Base-by-base conservation (phyloP, 2,329 filamentous ascomycete genomes). In the Diplodia mutila region DNA sequence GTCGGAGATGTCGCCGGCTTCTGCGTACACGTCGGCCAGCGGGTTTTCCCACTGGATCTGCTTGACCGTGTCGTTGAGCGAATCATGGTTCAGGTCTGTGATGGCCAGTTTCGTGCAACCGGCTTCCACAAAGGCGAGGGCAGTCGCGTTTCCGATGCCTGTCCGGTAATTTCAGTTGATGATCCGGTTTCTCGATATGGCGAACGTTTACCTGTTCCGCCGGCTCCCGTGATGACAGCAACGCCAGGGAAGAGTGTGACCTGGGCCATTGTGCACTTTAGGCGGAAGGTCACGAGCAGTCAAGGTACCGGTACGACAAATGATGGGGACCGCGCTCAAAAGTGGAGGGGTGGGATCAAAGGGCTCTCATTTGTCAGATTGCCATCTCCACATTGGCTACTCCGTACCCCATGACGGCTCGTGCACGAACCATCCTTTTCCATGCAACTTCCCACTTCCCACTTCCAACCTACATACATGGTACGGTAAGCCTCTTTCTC, bases 81-180 rank as follows among this genome's bases (percentile, higher is more conserved):
- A 78, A 1, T 70, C 71, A 2, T 71, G 72, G 69, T 84, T 81
- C 66, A 86, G 76, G 70, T 88, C 86, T 14, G 85, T 86, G 61
- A 88, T 84, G 54, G 82, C 84, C 14, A 88, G 79, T n/a, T 76
- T 77, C 0, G 79, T 74, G 72, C 85, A 86, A 14, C 85, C 85
- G 0, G 82, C 81, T 2, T 73, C 75, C 1, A 80, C 84, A 71
- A 88, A 86, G 0, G 80, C 83, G 67, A 75, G 81, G 11, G 83
- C 83, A 1, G 85, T 82, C 1, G 85, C 85, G 2, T 82, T 83
- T 2, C 86, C 86, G 69, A 88, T 88, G 37, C 86, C 86, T 86
- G 46, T 2, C 9, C 39, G 21, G 21, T 4, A 29, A 70, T 9
- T 71, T 66, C 39, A 69, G 46, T 48, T 25, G 39, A 14, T 9